Base-by-base conservation (phyloP, 2,329 filamentous ascomycete genomes). In the Sporothrix protearum region DNA sequence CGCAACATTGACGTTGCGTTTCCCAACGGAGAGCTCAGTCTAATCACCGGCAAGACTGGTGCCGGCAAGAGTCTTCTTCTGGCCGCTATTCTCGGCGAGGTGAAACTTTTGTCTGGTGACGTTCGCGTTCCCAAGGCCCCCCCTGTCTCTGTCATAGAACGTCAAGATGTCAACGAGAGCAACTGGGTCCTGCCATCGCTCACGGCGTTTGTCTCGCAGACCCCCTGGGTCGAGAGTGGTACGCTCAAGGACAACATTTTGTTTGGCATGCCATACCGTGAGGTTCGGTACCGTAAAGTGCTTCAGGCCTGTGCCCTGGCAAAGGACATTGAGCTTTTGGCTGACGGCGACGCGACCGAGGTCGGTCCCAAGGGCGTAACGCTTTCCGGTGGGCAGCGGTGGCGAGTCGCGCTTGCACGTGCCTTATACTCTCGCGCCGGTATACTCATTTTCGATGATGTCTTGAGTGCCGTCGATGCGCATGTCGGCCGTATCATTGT, bases 401-500 rank as follows among this genome's bases (percentile, higher is more conserved):
- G 82, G 79, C 80, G 83, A 1, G 78, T 84, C 1, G 81, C 82
- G 1, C 78, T 85, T 1, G 83, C 83, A 0, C 80, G 83, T 42
- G 83, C 83, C 0, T 74, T 85, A 8, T 85, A 85, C 74, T 84
- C 82, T 0, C 78, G 78, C 0, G 81, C 82, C 0, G 79, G 80
- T 0, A 83, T 83, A 1, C 75, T 84, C n/a, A 75, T 85, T 19
- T 76, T 86, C 3, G 84, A 86, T 68, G 84, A 86, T 68, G 80
- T 84, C 1, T 80, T 84, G 0, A 88, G 85, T 70, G 87, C 88
- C 2, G 78, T 83, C 49, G 80, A 83, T 67, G 78, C 81, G 6
- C 80, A 83, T 22, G 80, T 83, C 6, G 81, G 82, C 16, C 78
- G 81, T 3, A 81, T 83, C 64, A 86, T 89, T 10, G 86, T 80